These are phyloP conservation scores for Thraustochytrium striatum DNA, from an alignment of 352 stramenopile species.

Conservation along the genomic window DNA sequence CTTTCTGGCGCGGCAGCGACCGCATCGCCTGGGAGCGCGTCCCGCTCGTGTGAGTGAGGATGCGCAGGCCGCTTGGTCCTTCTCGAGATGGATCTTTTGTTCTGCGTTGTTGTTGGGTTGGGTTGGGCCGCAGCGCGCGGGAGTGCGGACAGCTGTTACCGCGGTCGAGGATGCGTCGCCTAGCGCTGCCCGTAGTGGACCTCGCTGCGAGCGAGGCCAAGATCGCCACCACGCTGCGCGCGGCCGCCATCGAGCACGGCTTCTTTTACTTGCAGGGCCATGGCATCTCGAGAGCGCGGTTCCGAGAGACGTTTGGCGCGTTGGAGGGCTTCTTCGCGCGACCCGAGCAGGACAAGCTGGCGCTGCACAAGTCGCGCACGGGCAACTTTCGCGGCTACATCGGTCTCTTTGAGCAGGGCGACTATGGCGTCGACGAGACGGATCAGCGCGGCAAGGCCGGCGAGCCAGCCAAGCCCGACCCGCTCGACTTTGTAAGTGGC, in stretches of 20 bases:
- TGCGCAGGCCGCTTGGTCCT: too few relatives aligned
- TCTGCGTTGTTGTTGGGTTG: too few relatives aligned
- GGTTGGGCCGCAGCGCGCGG: too few relatives aligned
- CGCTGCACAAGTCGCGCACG: not conserved
- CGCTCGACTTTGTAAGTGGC: constrained; percentile 12
- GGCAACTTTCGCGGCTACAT: constrained; percentile 33
- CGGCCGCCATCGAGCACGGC: not conserved
- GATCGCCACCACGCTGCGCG: not conserved
- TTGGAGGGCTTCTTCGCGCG: constrained; percentile 3
- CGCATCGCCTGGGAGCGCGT: constrained; percentile 34
- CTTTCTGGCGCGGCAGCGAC: constrained; percentile 11
- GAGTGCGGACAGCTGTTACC: too few relatives aligned
- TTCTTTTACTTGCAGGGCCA: constrained; percentile 37
- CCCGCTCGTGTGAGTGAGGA: constrained; percentile 7
- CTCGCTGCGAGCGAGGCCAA: not conserved
- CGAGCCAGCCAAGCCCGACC: not conserved
- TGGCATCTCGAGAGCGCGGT: not conserved
- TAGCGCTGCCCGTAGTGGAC: constrained; percentile 3
- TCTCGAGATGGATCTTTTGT: too few relatives aligned
- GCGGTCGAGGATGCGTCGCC: too few relatives aligned
- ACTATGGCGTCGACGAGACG: constrained; percentile 35
- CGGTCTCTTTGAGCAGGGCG: constrained; percentile 25
- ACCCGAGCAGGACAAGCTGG: not conserved
- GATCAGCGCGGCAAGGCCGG: not conserved
- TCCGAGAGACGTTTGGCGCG: too few relatives aligned